A percentile compares a stretch with the other conserved stretches of the same genome.
phyloP scores from a whole-genome alignment of 2,329 filamentous ascomycete genomes.

The Phialophora verrucosa region DNA sequence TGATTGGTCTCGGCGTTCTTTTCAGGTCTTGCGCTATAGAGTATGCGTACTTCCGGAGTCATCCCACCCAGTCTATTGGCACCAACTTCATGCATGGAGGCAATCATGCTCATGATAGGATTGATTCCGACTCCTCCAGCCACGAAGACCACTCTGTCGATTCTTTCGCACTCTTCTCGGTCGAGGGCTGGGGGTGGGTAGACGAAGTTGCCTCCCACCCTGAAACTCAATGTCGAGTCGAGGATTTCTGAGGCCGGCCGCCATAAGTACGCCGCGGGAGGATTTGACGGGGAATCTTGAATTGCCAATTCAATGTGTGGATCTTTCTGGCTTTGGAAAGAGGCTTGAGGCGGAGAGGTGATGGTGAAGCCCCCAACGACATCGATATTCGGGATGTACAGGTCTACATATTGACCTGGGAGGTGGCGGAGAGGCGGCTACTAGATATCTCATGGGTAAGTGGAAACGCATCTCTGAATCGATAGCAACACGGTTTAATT shows the following conservation, averaged over 20 bases:
- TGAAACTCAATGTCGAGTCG: conserved; percentile 63
- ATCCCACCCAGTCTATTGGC: conserved; percentile 29
- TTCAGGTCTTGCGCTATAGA: conserved; percentile 39
- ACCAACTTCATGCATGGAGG: conserved; percentile 35
- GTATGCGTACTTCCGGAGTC: conserved; percentile 28
- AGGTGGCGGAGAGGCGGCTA: conserved; percentile 64
- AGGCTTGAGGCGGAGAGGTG: conserved; percentile 69
- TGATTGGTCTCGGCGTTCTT: conserved; percentile 29
- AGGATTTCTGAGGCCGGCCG: conserved; percentile 61
- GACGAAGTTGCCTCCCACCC: conserved; percentile 80
- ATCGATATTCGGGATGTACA: conserved; percentile 70
- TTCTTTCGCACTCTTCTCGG: conserved; percentile 44
- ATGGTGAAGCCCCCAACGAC: conserved; percentile 88
- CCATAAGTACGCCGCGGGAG: conserved; percentile 79
- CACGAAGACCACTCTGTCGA: conserved; percentile 72
- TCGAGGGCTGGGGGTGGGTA: conserved; percentile 68
- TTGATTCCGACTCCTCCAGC: conserved; percentile 86
- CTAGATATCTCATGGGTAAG: conserved; percentile 31
- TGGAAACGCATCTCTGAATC: neutral
- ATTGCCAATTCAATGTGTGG: conserved; percentile 78
- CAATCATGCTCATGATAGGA: conserved; percentile 41
- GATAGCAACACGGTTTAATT: neutral
- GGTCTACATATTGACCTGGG: conserved; percentile 88
- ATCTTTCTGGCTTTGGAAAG: conserved; percentile 38
- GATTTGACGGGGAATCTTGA: conserved; percentile 72